Evolutionary conservation across 345 rosid genomes (phyloP), one percentile per base, ranked within the genome.

Genomic region (Syzygium aqueum): DNA sequence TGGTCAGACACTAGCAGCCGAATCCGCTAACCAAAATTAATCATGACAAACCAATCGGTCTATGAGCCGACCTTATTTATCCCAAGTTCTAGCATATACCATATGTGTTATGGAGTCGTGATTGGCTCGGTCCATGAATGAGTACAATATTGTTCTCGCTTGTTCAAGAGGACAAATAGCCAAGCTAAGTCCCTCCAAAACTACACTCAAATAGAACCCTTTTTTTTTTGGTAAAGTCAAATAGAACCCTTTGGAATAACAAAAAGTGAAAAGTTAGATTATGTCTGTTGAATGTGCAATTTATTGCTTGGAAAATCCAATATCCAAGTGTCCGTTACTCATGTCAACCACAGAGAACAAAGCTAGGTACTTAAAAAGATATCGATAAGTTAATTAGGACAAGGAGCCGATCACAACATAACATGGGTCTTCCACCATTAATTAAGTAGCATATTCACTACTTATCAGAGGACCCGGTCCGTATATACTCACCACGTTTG

Each of bases 401-500:
- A 13, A 7, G 12, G 80, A 46, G 19, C 25, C 25, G 22, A 30
- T 67, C 78, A 33, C 78, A 8, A 33, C 78, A 8, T 33, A 23
- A 17, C 46, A 10, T 16, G 25, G 46, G 43, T 67, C 78, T 67
- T 17, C 78, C 23, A 33, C 46, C 43, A 67, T 65, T 65, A 30
- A 59, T 59, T 59, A 27, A 59, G 28, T 59, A 27, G 67, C 27
- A 30, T 59, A 59, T 61, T 61, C 27, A 61, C 33, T 27, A 13
- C 78, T 37, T 67, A 67, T 17, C 78, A 50, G 59, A 33, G 85
- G 27, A 53, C 6, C 40, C 57, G 27, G 21, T 51, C 85, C 12
- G 46, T 52, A 33, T 19, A 56, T 9, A 90, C 96, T 94, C 78
- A 92, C 87, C 3, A 91, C 92, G 63, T 86, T 92, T 11, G 94